Base-by-base conservation (phyloP, 768 basidiomycete species). In the Tricholoma sp. region DNA sequence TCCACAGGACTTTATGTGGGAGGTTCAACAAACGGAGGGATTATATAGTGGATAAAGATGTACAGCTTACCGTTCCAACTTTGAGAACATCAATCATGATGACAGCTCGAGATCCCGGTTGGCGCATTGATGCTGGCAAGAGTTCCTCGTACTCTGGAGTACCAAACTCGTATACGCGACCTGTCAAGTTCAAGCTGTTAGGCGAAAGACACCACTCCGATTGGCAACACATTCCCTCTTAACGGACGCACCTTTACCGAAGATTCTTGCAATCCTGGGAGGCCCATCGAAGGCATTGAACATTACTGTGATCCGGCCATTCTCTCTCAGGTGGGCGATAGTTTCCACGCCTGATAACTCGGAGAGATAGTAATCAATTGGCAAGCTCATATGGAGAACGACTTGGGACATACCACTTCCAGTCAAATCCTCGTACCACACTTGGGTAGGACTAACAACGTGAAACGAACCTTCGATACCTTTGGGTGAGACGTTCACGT, bases 401-500 rank as follows among this genome's bases (percentile, higher is more conserved):
- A 57, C 19, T 32, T 3, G 55, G n/a, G 18, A 72, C 79, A 41
- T 57, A 85, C 86, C 86, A 59, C 84, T 83, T 8, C 88, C 88
- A 18, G 82, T 83, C 46, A 87, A 74, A 65, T 89, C 87, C 63
- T 89, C 85, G 60, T 89, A 89, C 88, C 87, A 89, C 2, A 85
- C 83, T 47, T 69, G 72, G 41, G 74, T 79, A 18, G 76, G 68
- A 56, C 81, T 72, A 14, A 79, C 73, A 59, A 88, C 65, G 62
- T 85, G 85, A 64, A 90, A 87, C 3, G 80, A 80, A 7, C 81
- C 81, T 58, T 77, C 70, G 24, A 79, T 72, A 46, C 83, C 84
- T 62, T 89, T 89, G 0, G 87, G 85, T 0, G 84, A 87, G 22
- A 89, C 66, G 61, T 89, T 89, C 47, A 90, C 76, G 52, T 84